Base-by-base conservation (phyloP, 163 green algal species). In the Chlamydomonas reinhardtii region DNA sequence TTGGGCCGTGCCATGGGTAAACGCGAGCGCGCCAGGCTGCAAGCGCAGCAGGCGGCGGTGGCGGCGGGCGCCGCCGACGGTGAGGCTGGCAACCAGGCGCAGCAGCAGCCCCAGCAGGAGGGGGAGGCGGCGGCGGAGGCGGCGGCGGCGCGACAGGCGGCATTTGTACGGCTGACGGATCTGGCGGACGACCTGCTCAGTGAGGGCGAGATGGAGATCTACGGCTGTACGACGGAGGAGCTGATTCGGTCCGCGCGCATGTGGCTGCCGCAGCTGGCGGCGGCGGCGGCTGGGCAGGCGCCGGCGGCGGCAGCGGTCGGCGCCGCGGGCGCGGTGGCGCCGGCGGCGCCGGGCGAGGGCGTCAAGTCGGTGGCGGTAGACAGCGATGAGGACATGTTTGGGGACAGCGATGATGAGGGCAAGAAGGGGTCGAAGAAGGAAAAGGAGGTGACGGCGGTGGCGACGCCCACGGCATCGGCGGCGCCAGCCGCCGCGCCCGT, bases 131-230 rank as follows among this genome's bases (percentile, higher is more conserved):
- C 1, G 20, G 31, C 39, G 35, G 74, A 24, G 6, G 73, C 73
- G 4, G 76, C 25, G n/a, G 25, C 56, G 29, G 20, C 35, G 24
- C 11, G 61, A 29, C 71, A 61, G n/a, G 71, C 74, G 48, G 54
- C 64, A 8, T 88, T 87, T 59, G 59, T 37, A 0, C 37, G n/a
- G n/a, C 85, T 97, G 54, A 96, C 95, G 11, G 95, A 97, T 86
- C 86, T 93, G n/a, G 93, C 94, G 25, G 94, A 93, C 74, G 62
- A 89, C 84, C 85, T 97, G 71, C 91, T 97, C 75, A 92, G 92
- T 27, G 92, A 91, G 27, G 94, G 94, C 1, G 95, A 98, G 90
- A 87, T 94, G 76, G 94, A 97, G 48, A 91, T 97, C 17, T 98
- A 96, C 91, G 86, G 72, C 24, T 79, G 89, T 29, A 92, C 76